Base-by-base conservation (phyloP, 192 early-diverging fungal species). In the Radiomyces spectabilis region DNA sequence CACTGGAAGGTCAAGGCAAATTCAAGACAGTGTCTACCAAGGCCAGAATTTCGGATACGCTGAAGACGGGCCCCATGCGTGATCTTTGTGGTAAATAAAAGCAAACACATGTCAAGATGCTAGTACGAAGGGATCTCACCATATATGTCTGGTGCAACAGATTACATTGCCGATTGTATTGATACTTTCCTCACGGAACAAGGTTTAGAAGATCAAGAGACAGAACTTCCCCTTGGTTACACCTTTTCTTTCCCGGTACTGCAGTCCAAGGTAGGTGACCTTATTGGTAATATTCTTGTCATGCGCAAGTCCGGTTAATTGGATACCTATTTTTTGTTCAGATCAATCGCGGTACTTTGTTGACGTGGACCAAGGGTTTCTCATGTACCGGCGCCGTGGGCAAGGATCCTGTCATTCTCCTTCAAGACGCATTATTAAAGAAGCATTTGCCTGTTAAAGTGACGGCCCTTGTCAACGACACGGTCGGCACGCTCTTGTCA, bases 181-280 rank as follows among this genome's bases (percentile, higher is more conserved):
- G 82, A 82, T 48, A 67, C 80, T 4, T 95, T 95, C 76, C 68
- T 92, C 4, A 59, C 69, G 32, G 46, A 57, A 22, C 62, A 68
- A 27, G 67, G 68, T 25, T 18, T 68, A 4, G 61, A 54, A 13
- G 46, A 55, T 6, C 27, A 38, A 9, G 56, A 59, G 5, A 53
- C 46, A 3, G 58, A 53, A 5, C 59, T 73, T 19, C 68, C 71
- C 25, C 72, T 87, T 12, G 95, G 95, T 25, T 98, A 89, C 66
- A 98, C 95, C 3, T 98, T 98, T 71, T 92, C 89, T 24, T 98
- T 96, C 75, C 92, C 95, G n/a, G 85, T 96, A 46, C 68, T 79
- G 45, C 95, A 98, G 65, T 82, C 81, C 13, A 71, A 78, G 51
- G 65, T 66, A 59, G 39, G 8, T 3, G 12, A 10, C n/a, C 1